phyloP scores from a whole-genome alignment of 1,139 yeast genomes.

The Yamadazyma atlantica region DNA sequence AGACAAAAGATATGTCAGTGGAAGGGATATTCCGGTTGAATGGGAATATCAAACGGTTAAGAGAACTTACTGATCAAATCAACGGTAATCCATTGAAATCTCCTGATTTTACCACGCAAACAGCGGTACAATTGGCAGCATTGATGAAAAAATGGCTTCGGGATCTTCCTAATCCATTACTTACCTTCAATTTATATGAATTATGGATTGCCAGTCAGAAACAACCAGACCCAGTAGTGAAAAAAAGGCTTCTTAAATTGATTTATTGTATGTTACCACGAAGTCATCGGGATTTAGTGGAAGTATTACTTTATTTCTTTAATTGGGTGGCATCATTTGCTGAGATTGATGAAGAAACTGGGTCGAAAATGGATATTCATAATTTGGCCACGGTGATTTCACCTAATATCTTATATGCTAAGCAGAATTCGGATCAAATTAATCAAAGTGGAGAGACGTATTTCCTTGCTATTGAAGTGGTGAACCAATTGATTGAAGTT shows the following conservation, averaged over 20 bases:
- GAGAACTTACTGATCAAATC: conserved; percentile 71
- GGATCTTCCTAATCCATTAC: conserved; percentile 87
- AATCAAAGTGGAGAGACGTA: conserved; percentile 64
- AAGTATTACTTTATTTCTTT: conserved; percentile 81
- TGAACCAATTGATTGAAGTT: conserved; percentile 77
- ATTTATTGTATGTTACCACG: conserved; percentile 81
- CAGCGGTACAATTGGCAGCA: conserved; percentile 93
- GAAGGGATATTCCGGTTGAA: conserved; percentile 96
- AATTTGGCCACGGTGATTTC: conserved; percentile 94
- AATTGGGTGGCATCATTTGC: conserved; percentile 97
- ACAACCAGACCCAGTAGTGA: conserved; percentile 44
- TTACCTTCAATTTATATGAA: conserved; percentile 75
- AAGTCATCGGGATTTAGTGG: conserved; percentile 80
- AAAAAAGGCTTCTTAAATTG: conserved; percentile 62
- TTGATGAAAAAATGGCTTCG: conserved; percentile 87
- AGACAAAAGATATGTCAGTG: conserved; percentile 92
- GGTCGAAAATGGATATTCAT: conserved; percentile 96
- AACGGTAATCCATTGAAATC: conserved; percentile 72
- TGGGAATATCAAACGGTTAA: conserved; percentile 85
- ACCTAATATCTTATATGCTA: conserved; percentile 77
- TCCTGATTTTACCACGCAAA: conserved; percentile 74
- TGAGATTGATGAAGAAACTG: conserved; percentile 79
- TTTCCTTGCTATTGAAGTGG: conserved; percentile 87
- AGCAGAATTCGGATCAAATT: conserved; percentile 20
- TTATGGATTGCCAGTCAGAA: conserved; percentile 80